Percentiles rank a stretch among this genome's conserved stretches.
These are phyloP conservation scores for Rhynchosporium graminicola DNA, from an alignment of 2,329 filamentous ascomycete species.

Conservation along the genomic window DNA sequence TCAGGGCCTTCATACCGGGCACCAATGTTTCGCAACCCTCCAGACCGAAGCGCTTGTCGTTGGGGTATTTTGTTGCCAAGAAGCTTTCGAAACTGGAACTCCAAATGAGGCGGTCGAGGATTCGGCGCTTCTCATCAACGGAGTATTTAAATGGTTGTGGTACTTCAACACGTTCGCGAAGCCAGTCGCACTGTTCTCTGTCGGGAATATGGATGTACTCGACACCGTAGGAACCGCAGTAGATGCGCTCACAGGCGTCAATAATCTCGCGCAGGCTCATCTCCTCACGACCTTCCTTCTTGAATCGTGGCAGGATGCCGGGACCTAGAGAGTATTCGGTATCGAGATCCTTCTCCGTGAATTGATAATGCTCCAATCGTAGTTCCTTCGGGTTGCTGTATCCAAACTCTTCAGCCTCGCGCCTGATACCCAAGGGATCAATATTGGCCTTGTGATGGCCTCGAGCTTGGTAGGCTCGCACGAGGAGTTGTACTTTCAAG, in stretches of 20 bases:
- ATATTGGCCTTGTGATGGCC: slow-evolving; percentile 98
- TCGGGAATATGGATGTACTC: slow-evolving; percentile 99
- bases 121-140: slow-evolving; percentile 96
- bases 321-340: slow-evolving; percentile 89
- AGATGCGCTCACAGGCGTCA: slow-evolving; percentile 88
- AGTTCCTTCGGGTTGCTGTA: slow-evolving; percentile 91
- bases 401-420: slow-evolving; percentile 79
- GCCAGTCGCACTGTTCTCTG: slow-evolving; percentile 96
- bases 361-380: slow-evolving; percentile 89
- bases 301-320: slow-evolving; percentile 93
- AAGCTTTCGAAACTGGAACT: slow-evolving; percentile 96
- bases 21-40: slow-evolving; percentile 97
- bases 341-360: slow-evolving; percentile 91
- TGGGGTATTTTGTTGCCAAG: slow-evolving; percentile 95
- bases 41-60: slow-evolving; percentile 98
- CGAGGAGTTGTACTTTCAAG: slow-evolving; percentile 95
- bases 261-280: slow-evolving; percentile 97
- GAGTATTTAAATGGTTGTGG: slow-evolving; percentile 96
- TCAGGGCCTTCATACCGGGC: slow-evolving; percentile 98
- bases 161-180: slow-evolving; percentile 91
- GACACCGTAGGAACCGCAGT: slow-evolving; percentile 95
- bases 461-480: slow-evolving; percentile 95
- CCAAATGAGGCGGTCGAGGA: slow-evolving; percentile 97
- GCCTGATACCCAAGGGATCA: slow-evolving; percentile 91
- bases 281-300: slow-evolving; percentile 83